phyloP scores from a whole-genome alignment of 768 basidiomycete genomes.

The Xerocomellus dryophilus region DNA sequence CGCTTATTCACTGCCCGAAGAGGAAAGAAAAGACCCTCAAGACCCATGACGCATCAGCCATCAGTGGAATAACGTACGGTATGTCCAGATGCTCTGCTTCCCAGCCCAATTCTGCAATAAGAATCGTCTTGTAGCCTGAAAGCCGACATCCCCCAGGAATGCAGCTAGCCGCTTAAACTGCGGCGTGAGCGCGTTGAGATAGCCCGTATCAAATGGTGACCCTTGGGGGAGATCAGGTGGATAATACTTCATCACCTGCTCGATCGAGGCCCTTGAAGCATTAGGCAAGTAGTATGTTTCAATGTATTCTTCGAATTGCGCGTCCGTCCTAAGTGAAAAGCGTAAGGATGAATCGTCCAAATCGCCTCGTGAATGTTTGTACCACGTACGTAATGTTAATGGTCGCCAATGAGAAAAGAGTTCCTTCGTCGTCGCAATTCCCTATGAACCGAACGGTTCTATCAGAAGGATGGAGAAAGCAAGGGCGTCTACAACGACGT shows the following conservation, averaged over 20 bases:
- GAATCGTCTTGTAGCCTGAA: conserved; percentile 49
- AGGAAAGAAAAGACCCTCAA: background rate
- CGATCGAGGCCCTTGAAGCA: conserved; percentile 20
- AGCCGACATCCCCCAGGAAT: conserved; percentile 47
- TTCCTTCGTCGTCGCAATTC: conserved; percentile 42
- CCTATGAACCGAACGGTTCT: conserved; percentile 18
- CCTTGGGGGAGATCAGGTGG: conserved; percentile 41
- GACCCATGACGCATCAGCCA: background rate
- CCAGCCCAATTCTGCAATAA: conserved; percentile 39
- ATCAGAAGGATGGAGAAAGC: background rate
- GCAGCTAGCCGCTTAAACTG: conserved; percentile 52
- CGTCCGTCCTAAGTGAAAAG: conserved; percentile 15
- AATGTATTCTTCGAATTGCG: conserved; percentile 33
- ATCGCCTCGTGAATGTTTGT: no score
- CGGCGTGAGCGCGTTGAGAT: conserved; percentile 42
- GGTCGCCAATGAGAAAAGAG: conserved; percentile 32
- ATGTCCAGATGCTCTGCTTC: conserved; percentile 40
- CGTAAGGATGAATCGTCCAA: background rate
- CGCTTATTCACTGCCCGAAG: conserved; percentile 41
- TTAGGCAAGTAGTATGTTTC: conserved; percentile 28
- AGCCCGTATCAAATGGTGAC: conserved; percentile 51
- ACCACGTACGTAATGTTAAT: background rate
- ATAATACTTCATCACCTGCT: conserved; percentile 33
- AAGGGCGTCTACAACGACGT: background rate
- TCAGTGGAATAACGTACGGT: background rate